A percentile compares a stretch with the other conserved stretches of the same genome.
phyloP scores from a whole-genome alignment of 1,139 yeast genomes.

The Taphrina sp. region DNA sequence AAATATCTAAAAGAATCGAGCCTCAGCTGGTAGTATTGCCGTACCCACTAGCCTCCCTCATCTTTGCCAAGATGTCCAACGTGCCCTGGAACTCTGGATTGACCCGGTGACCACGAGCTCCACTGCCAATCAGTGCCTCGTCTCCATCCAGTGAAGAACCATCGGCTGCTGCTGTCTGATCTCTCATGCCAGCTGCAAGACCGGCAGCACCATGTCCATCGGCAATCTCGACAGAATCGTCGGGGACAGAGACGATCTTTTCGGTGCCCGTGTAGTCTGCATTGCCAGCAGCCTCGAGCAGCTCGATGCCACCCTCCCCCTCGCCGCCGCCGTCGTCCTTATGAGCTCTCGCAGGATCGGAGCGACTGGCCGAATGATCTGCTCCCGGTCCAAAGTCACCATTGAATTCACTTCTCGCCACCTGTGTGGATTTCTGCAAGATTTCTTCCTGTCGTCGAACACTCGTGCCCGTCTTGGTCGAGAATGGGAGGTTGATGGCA shows the following conservation, averaged over 20 bases:
- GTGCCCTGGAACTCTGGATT: constrained; percentile 22
- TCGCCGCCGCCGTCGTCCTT: not conserved
- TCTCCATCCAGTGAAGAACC: too few species aligned
- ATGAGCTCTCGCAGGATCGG: not conserved
- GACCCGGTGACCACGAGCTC: not conserved
- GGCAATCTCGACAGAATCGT: constrained; percentile 1
- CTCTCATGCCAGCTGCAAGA: constrained; percentile 1
- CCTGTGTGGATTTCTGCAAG: constrained; percentile 5
- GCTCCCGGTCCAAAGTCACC: constrained; percentile 24
- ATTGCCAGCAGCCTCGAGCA: not conserved
- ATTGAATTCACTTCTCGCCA: constrained; percentile 5
- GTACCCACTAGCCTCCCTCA: constrained; percentile 20
- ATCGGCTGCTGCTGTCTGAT: too few species aligned
- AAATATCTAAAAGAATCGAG: too few species aligned
- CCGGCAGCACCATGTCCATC: constrained; percentile 12
- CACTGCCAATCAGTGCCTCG: not conserved
- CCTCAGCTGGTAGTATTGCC: not conserved
- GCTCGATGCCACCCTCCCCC: not conserved
- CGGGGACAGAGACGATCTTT: not conserved
- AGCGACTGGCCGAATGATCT: constrained; percentile 9
- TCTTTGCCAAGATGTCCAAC: constrained; percentile 8
- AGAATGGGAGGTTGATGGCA: constrained; percentile 56
- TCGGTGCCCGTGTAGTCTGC: constrained; percentile 10
- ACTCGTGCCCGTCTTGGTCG: constrained; percentile 16
- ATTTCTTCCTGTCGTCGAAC: constrained; percentile 21